Evolutionary conservation across 176 grass and related monocot genomes (phyloP).

Genomic region (Zoysia pacifica): DNA sequence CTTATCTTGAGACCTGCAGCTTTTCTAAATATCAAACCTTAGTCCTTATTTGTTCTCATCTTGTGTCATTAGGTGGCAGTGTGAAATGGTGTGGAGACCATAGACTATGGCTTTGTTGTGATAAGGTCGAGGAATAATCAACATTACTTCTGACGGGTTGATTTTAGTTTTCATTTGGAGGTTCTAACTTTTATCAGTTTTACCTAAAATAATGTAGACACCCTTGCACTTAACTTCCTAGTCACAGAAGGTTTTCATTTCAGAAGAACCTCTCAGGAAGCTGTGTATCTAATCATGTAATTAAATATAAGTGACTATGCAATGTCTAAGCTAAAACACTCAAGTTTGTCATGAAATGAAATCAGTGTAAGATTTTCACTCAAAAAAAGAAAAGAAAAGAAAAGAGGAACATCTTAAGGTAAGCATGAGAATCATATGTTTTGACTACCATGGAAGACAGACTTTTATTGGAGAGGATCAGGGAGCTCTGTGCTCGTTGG

Average conservation of each 20-base stretch:
- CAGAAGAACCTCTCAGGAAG: conserved; percentile 11
- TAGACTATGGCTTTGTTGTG: conserved; percentile 6
- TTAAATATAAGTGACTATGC: conserved; percentile 3
- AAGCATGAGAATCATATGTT: not conserved
- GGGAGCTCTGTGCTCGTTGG: not conserved
- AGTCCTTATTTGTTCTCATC: too few species aligned
- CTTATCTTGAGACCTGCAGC: too few species aligned
- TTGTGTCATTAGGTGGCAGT: not conserved
- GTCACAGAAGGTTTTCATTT: not conserved
- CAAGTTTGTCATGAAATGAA: conserved; percentile 1
- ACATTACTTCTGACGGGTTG: not conserved
- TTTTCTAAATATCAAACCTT: too few species aligned
- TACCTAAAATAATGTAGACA: not conserved
- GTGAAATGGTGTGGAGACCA: not conserved
- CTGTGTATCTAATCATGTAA: not conserved
- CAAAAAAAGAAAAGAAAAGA: not conserved
- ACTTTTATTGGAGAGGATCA: not conserved
- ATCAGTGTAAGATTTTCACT: not conserved
- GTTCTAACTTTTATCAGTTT: conserved; percentile 7
- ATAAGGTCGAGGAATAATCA: conserved; percentile 2
- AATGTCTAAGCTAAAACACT: not conserved
- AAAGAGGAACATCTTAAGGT: not conserved
- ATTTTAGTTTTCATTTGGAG: conserved; percentile 4
- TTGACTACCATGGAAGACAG: not conserved
- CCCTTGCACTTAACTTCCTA: not conserved